Conservation (phyloP, 2,329 filamentous ascomycete genomes). For the Scedosporium apiospermum region DNA sequence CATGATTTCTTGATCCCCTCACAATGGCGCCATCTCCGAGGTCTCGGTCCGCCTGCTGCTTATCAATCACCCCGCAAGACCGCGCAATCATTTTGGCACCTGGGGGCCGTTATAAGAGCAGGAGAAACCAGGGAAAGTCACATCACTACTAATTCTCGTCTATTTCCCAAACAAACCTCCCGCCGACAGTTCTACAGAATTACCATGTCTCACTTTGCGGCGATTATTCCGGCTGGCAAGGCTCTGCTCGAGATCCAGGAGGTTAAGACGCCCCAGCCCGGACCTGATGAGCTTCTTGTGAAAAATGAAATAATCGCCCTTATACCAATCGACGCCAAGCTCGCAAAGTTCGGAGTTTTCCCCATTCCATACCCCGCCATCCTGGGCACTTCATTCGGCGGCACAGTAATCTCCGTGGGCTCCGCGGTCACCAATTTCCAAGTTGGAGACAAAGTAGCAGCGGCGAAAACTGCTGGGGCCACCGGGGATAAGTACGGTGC, state of each 20-base stretch:
- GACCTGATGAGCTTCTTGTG: constrained; percentile 15
- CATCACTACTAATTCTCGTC: no score
- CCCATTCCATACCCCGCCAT: constrained; percentile 17
- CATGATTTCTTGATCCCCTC: no score
- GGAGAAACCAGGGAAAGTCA: no score
- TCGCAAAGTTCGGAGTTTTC: constrained; percentile 14
- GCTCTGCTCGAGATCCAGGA: constrained; percentile 8
- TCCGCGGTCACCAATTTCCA: constrained; percentile 17
- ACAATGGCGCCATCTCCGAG: no score
- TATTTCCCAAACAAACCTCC: no score
- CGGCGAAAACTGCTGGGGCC: constrained; percentile 7
- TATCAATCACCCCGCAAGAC: no score
- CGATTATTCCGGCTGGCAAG: constrained; percentile 7
- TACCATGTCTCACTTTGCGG: constrained; percentile 4
- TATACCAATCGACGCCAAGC: constrained; percentile 20
- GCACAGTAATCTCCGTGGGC: constrained; percentile 20
- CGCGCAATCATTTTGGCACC: no score
- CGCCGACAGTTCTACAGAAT: no score
- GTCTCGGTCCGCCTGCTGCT: no score
- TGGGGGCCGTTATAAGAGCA: no score
- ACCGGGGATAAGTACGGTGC: constrained; percentile 10
- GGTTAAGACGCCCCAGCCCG: constrained; percentile 9
- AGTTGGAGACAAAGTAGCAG: constrained; percentile 21
- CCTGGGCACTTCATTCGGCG: constrained; percentile 18
- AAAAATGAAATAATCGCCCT: constrained; percentile 17